Evolutionary conservation across 345 rosid species (phyloP), one percentile per base, ranked within the genome.

Genomic region (Hibiscus syriacus): DNA sequence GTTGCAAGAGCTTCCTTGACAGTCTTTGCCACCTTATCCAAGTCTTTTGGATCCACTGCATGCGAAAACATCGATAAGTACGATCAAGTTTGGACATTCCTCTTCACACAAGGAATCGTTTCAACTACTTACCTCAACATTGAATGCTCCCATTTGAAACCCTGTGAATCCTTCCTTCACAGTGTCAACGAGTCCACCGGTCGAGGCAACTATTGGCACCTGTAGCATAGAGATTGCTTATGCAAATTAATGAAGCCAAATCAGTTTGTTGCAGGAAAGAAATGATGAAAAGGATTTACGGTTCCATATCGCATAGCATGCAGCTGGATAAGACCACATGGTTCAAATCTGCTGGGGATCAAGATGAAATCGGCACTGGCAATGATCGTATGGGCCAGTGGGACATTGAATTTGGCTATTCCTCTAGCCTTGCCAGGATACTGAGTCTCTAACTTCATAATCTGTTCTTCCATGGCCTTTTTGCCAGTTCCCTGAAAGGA

Each of bases 111-210:
- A 62, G 46, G 20, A 25, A 43, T 14, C 9, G 1, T 25, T 63
- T 25, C 45, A 2, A 43, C 12, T 58, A 67, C 80, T 84, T 68
- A 90, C 98, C 12, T 91, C 86, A 63, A 91, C 85, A 63, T 52
- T 75, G 85, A 94, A 91, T 67, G 74, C 68, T 69, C 92, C 96
- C 86, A 94, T 91, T 26, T 94, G 97, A 84, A 94, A 84, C 71
- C 99, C 99, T 11, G 99, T 87, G 76, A 62, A 80, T 10, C 96
- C 97, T 85, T 91, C 96, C 75, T 87, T 83, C 58, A 94, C 88
- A 26, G 97, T 91, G 81, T 94, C 92, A 54, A 90, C 91, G 19
- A 94, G 96, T 17, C 99, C 99, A 48, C 99, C 99, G 25, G 99
- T 94, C 12, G 97, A 94, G 64, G 97, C 85, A 61, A 89, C 95